Percentiles rank a stretch among this genome's conserved stretches.
Evolutionary conservation across 1,139 yeast genomes (phyloP).

Genomic region (Ashbya aceris): DNA sequence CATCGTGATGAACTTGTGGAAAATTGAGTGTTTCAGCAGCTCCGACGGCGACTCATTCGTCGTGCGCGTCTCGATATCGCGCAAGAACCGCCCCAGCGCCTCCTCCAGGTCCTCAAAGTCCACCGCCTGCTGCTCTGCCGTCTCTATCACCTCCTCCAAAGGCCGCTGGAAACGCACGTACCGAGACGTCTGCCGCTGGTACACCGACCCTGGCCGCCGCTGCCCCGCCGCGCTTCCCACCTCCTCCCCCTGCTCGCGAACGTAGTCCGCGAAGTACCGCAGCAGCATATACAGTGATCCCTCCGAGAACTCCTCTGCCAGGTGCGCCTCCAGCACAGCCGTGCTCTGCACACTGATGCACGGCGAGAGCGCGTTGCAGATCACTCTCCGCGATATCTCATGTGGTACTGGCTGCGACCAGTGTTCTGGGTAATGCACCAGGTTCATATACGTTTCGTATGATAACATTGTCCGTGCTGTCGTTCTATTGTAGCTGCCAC

Average conservation of each 20-base stretch:
- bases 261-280: conserved; percentile 29
- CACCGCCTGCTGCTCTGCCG: conserved; percentile 18
- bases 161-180: conserved; percentile 42
- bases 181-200: conserved; percentile 27
- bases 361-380: conserved; percentile 29
- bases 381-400: conserved; percentile 27
- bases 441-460: conserved; percentile 28
- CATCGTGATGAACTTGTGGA: conserved; percentile 50
- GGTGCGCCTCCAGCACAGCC: conserved; percentile 21
- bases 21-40: conserved; percentile 39
- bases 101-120: conserved; percentile 30
- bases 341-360: conserved; percentile 28
- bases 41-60: conserved; percentile 17
- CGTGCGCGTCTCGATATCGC: conserved; percentile 28
- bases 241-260: conserved; percentile 25
- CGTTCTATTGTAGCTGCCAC: too few species aligned
- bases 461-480: conserved; percentile 13
- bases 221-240: background rate
- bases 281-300: conserved; percentile 27
- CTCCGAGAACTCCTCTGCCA: conserved; percentile 19
- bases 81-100: conserved; percentile 28
- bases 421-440: conserved; percentile 22
- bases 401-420: conserved; percentile 24
- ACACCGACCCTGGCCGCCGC: conserved; percentile 18
- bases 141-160: conserved; percentile 31